phyloP scores from a whole-genome alignment of 192 early-diverging fungal species.

The Paraglomus brasilianum region DNA sequence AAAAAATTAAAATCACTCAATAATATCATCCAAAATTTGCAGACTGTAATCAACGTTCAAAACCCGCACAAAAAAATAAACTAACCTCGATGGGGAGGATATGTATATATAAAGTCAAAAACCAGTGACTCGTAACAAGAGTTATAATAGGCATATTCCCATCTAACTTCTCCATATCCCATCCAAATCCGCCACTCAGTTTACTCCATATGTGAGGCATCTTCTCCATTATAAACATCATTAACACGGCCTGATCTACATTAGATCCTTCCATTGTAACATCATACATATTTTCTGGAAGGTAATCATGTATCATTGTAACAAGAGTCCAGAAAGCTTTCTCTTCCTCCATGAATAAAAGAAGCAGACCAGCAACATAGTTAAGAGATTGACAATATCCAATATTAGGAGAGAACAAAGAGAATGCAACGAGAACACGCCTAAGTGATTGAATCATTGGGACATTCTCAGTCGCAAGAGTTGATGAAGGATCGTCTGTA shows the following conservation, averaged over 20 bases:
- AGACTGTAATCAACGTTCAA: not conserved
- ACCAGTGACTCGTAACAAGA: slow-evolving; percentile 82
- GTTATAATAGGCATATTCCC: slow-evolving; percentile 62
- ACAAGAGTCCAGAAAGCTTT: slow-evolving; percentile 79
- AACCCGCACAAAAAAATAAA: not conserved
- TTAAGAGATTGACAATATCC: slow-evolving; percentile 87
- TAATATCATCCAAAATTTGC: not conserved
- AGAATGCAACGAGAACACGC: slow-evolving; percentile 70
- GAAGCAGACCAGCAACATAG: slow-evolving; percentile 71
- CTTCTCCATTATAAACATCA: slow-evolving; percentile 55
- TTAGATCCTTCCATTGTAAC: slow-evolving; percentile 71
- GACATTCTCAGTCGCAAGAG: slow-evolving; percentile 44
- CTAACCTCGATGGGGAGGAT: slow-evolving; percentile 70
- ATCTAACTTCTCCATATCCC: slow-evolving; percentile 50
- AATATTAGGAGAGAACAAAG: slow-evolving; percentile 66
- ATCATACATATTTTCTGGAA: slow-evolving; percentile 76
- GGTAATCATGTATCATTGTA: slow-evolving; percentile 67
- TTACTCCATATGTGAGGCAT: slow-evolving; percentile 52
- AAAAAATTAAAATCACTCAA: slow-evolving; percentile 1
- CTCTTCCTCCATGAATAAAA: slow-evolving; percentile 72
- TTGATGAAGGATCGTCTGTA: slow-evolving; percentile 33
- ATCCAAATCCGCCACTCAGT: slow-evolving; percentile 41
- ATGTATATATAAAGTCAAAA: slow-evolving; percentile 77
- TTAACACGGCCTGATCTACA: slow-evolving; percentile 68
- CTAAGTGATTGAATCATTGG: slow-evolving; percentile 57